These are phyloP conservation scores for Geosmithia putterillii DNA, from an alignment of 2,329 filamentous ascomycete species.

Conservation along the genomic window DNA sequence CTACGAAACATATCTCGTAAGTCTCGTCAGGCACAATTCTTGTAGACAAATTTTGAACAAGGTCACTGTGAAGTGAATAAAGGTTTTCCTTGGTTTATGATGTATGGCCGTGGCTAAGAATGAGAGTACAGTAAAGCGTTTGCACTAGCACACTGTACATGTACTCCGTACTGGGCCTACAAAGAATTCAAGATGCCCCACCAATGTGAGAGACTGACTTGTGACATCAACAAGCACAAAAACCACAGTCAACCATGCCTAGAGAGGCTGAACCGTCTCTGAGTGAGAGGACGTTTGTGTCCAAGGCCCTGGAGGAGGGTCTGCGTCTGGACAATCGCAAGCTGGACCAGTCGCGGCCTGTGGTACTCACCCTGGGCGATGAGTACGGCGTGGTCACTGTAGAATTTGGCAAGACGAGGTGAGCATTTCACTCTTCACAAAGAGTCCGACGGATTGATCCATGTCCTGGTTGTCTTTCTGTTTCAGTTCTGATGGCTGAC, in stretches of 20 bases:
- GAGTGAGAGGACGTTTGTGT: conserved; percentile 78
- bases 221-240: conserved; percentile 1
- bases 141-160: neutral
- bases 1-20: too few relatives aligned
- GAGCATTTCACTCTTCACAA: conserved; percentile 8
- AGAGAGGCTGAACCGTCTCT: conserved; percentile 83
- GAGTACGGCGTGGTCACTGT: conserved; percentile 87
- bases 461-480: neutral
- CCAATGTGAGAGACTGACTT: neutral
- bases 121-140: too few relatives aligned
- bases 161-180: neutral
- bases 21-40: too few relatives aligned
- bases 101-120: too few relatives aligned
- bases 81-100: too few relatives aligned
- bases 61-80: too few relatives aligned
- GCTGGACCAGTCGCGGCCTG: conserved; percentile 65
- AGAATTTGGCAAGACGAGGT: conserved; percentile 83
- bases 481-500: too few relatives aligned
- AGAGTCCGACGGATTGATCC: neutral
- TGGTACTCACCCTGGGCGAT: conserved; percentile 74
- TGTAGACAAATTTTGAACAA: too few relatives aligned
- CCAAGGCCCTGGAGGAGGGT: conserved; percentile 68
- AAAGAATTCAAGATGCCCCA: conserved; percentile 1
- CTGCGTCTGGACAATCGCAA: conserved; percentile 74
- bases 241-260: conserved; percentile 51